These are phyloP conservation scores for Raddia distichophylla DNA, from an alignment of 176 grass and related monocot species.

Conservation along the genomic window DNA sequence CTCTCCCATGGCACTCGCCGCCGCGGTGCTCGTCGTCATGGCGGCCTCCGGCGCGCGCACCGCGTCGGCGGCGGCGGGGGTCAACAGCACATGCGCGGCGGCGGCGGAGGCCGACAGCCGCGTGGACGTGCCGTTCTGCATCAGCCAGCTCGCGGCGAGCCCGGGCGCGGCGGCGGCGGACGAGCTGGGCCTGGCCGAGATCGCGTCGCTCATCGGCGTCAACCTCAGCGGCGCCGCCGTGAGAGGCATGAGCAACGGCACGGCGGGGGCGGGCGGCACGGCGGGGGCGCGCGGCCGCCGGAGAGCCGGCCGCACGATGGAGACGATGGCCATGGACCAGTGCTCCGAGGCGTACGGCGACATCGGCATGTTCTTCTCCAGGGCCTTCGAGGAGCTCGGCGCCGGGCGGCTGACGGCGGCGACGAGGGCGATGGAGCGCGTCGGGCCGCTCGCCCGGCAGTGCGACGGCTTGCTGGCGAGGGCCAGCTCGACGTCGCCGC, in stretches of 20 bases:
- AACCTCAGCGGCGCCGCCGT: too few relatives aligned
- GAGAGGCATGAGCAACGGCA: too few relatives aligned
- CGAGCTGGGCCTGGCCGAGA: constrained; percentile 45
- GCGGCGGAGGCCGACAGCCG: constrained; percentile 32
- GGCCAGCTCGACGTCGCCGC: constrained; percentile 16
- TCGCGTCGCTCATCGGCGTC: constrained; percentile 27
- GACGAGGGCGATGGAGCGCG: neutral
- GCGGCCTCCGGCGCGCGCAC: neutral
- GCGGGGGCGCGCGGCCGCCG: too few relatives aligned
- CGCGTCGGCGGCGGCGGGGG: neutral
- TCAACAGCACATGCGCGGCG: constrained; percentile 45
- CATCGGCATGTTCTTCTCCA: constrained; percentile 25
- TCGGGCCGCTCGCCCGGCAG: neutral
- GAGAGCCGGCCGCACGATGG: too few relatives aligned
- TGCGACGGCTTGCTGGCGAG: constrained; percentile 16
- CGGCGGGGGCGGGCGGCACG: too few relatives aligned
- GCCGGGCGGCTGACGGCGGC: constrained; percentile 1
- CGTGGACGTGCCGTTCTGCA: constrained; percentile 50
- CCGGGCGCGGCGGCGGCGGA: constrained; percentile 43
- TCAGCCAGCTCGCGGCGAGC: constrained; percentile 38
- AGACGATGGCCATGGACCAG: neutral
- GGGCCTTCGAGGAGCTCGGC: constrained; percentile 37
- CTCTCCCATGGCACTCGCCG: neutral
- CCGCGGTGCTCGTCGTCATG: neutral
- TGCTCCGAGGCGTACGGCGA: constrained; percentile 29